These are phyloP conservation scores for Neostapfia colusana DNA, from an alignment of 176 grass and related monocot genomes.

Conservation along the genomic window DNA sequence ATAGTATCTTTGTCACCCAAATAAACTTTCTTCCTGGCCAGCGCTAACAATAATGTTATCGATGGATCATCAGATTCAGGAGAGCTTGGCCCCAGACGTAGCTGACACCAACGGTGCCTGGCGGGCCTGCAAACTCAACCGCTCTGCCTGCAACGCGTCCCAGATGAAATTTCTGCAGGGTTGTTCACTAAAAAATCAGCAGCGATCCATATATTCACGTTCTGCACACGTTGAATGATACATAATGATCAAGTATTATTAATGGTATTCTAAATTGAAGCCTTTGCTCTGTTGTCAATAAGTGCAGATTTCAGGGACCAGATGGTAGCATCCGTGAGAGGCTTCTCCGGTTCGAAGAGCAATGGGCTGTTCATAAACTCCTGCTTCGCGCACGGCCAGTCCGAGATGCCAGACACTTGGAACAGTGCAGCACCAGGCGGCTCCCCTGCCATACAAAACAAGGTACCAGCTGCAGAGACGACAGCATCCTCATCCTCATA, in stretches of 20 bases:
- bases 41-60: too few relatives aligned
- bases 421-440: conserved; percentile 22
- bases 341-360: conserved; percentile 39
- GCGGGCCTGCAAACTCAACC: too few relatives aligned
- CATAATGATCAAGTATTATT: not conserved
- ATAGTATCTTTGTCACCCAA: too few relatives aligned
- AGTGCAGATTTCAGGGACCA: conserved; percentile 67
- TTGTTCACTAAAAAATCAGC: not conserved
- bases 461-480: too few relatives aligned
- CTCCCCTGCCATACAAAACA: conserved; percentile 57
- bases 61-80: too few relatives aligned
- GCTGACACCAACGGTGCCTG: too few relatives aligned
- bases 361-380: conserved; percentile 92
- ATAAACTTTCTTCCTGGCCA: too few relatives aligned
- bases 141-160: too few relatives aligned
- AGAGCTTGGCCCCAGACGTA: too few relatives aligned
- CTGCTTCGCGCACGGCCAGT: conserved; percentile 88
- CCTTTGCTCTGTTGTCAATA: not conserved
- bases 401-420: conserved; percentile 56
- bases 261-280: not conserved
- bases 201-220: too few relatives aligned
- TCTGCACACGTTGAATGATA: not conserved
- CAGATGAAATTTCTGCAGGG: too few relatives aligned
- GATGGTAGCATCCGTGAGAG: conserved; percentile 54
- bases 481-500: too few relatives aligned